phyloP scores from a whole-genome alignment of 768 basidiomycete genomes.

The Heimioporus sp. region DNA sequence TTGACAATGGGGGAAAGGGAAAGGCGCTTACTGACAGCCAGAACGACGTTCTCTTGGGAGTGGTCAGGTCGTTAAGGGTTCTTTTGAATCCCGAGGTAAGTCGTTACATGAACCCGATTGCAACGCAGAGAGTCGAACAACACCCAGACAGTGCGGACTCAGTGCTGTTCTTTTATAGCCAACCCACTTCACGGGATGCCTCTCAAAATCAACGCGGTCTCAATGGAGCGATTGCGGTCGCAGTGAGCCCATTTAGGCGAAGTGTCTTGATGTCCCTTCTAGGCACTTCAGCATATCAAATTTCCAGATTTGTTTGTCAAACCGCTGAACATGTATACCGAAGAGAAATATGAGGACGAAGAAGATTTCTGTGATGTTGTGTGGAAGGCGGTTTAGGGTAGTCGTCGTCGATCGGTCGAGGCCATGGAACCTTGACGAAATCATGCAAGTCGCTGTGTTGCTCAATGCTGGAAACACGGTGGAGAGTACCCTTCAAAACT shows the following conservation, averaged over 20 bases:
- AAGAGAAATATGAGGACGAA: constrained; percentile 90
- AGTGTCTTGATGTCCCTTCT: neutral
- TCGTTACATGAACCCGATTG: neutral
- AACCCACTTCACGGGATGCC: constrained; percentile 63
- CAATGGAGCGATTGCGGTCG: constrained; percentile 83
- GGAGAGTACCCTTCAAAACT: constrained; percentile 60
- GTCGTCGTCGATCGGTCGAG: constrained; percentile 16
- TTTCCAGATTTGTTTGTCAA: constrained; percentile 75
- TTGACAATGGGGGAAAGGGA: constrained; percentile 66
- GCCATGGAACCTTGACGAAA: constrained; percentile 60
- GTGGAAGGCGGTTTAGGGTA: constrained; percentile 33
- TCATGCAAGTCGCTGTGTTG: constrained; percentile 58
- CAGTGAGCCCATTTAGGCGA: neutral
- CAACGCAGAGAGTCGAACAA: neutral
- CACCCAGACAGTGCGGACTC: constrained; percentile 62
- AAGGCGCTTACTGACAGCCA: constrained; percentile 62
- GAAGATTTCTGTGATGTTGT: constrained; percentile 75
- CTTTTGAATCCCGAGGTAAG: constrained; percentile 83
- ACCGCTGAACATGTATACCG: constrained; percentile 78
- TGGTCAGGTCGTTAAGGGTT: constrained; percentile 77
- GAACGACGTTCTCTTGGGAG: constrained; percentile 64
- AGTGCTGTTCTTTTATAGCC: constrained; percentile 60
- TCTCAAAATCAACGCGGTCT: constrained; percentile 72
- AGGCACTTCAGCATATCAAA: constrained; percentile 74
- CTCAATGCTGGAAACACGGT: constrained; percentile 29